Evolutionary conservation across 805 yeast genomes (phyloP).

Genomic region (Pichia ethanolica): DNA sequence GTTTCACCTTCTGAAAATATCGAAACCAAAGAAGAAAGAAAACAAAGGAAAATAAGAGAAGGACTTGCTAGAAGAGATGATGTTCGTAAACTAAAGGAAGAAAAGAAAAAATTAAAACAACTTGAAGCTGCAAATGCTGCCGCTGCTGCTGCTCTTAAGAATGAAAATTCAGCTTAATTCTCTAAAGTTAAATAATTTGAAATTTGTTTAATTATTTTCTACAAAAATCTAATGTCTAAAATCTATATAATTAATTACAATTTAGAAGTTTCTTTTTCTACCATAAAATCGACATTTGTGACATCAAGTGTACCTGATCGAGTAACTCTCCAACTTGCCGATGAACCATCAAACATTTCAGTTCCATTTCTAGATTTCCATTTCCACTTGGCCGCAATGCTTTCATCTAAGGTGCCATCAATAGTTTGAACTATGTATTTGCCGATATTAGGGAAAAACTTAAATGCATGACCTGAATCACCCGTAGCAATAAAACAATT

Average conservation of each 20-base stretch:
- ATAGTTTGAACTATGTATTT: constrained; percentile 30
- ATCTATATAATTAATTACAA: background rate
- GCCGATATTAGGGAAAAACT: constrained; percentile 39
- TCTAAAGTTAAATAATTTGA: too few relatives aligned
- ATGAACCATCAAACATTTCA: constrained; percentile 16
- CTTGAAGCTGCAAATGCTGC: background rate
- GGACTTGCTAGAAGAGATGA: constrained; percentile 33
- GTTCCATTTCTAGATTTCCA: constrained; percentile 21
- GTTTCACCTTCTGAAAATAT: background rate
- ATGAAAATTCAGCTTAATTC: background rate
- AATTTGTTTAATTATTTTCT: too few relatives aligned
- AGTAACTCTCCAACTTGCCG: constrained; percentile 20
- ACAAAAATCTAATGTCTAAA: background rate
- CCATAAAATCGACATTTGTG: constrained; percentile 11
- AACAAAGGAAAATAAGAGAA: constrained; percentile 45
- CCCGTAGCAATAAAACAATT: constrained; percentile 36
- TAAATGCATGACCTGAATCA: constrained; percentile 40
- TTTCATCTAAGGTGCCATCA: constrained; percentile 21
- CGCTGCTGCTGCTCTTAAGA: background rate
- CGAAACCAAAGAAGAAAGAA: constrained; percentile 54
- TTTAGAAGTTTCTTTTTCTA: constrained; percentile 5
- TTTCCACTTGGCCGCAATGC: constrained; percentile 23
- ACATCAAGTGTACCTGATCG: constrained; percentile 11
- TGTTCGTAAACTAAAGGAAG: constrained; percentile 15
- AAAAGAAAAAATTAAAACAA: constrained; percentile 7